Conservation (phyloP, 768 basidiomycete species). For the Peribolospora kevripleyi region DNA sequence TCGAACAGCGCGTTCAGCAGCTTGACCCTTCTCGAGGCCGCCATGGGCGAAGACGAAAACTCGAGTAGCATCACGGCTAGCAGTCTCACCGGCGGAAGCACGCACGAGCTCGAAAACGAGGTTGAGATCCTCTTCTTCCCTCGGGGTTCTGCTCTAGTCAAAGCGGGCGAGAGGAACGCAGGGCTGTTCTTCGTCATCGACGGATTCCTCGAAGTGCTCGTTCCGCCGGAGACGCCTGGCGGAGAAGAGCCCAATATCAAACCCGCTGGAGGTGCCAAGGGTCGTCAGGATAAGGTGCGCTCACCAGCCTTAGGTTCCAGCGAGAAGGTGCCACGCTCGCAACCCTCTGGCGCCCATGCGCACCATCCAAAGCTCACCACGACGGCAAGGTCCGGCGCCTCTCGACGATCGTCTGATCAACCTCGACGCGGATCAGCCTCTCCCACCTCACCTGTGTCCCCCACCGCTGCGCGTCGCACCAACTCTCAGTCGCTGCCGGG, state of each 20-base stretch:
- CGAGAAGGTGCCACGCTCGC: too few species aligned
- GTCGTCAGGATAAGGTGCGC: too few species aligned
- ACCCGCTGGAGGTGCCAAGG: too few species aligned
- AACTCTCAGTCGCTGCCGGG: too few species aligned
- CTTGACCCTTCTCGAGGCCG: constrained; percentile 15
- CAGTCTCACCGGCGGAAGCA: constrained; percentile 28
- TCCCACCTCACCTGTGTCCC: too few species aligned
- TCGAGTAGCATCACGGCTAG: constrained; percentile 34
- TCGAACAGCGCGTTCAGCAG: constrained; percentile 17
- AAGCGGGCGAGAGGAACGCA: constrained; percentile 50
- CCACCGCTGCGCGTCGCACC: too few species aligned
- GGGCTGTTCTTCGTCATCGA: constrained; percentile 87
- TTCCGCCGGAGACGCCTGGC: constrained; percentile 29
- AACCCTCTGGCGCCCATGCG: too few species aligned
- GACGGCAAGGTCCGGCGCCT: too few species aligned
- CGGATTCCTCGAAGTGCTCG: constrained; percentile 74
- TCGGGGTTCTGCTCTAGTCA: constrained; percentile 60
- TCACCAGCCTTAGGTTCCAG: too few species aligned
- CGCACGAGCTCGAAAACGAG: constrained; percentile 72
- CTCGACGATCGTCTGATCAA: too few species aligned
- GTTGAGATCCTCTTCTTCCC: constrained; percentile 87
- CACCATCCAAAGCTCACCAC: too few species aligned
- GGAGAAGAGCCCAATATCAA: not conserved
- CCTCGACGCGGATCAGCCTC: too few species aligned
- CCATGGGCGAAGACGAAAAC: constrained; percentile 14